These are phyloP conservation scores for Pyrenophora seminiperda DNA, from an alignment of 2,329 filamentous ascomycete genomes.

Conservation along the genomic window DNA sequence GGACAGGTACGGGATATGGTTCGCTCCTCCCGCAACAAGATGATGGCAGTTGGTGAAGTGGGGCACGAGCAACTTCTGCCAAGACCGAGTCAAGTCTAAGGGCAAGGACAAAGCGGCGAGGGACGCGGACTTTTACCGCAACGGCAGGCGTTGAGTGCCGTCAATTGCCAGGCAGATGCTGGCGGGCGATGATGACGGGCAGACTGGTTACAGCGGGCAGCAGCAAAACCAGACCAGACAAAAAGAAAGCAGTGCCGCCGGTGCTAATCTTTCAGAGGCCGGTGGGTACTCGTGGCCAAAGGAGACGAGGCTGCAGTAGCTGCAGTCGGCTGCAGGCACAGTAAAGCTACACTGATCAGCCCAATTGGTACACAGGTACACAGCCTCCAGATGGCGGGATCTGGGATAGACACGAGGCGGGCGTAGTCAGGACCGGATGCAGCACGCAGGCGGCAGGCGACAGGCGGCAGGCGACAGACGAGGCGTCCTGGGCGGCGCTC, in stretches of 20 bases:
- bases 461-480: conserved; percentile 30
- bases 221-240: conserved; percentile 31
- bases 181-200: conserved; percentile 21
- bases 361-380: conserved; percentile 29
- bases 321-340: conserved; percentile 17
- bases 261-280: conserved; percentile 27
- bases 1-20: conserved; percentile 17
- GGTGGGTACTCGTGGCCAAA: conserved; percentile 28
- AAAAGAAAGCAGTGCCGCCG: conserved; percentile 31
- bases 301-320: conserved; percentile 44
- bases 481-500: conserved; percentile 12
- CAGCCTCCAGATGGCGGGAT: conserved; percentile 32
- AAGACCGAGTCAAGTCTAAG: conserved; percentile 20
- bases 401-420: conserved; percentile 25
- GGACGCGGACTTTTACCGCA: conserved; percentile 1
- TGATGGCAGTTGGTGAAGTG: conserved; percentile 30
- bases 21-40: conserved; percentile 28
- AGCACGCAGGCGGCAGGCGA: conserved; percentile 29
- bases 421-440: conserved; percentile 26
- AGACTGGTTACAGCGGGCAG: conserved; percentile 32
- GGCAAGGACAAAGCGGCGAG: conserved; percentile 26
- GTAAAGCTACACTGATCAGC: conserved; percentile 16
- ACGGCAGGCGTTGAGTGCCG: background rate
- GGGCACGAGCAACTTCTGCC: conserved; percentile 31
- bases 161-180: conserved; percentile 5